Evolutionary conservation across 1,284 basidiomycete genomes (phyloP), one percentile per base, ranked within the genome.

Genomic region (Leccinum angustisporum): DNA sequence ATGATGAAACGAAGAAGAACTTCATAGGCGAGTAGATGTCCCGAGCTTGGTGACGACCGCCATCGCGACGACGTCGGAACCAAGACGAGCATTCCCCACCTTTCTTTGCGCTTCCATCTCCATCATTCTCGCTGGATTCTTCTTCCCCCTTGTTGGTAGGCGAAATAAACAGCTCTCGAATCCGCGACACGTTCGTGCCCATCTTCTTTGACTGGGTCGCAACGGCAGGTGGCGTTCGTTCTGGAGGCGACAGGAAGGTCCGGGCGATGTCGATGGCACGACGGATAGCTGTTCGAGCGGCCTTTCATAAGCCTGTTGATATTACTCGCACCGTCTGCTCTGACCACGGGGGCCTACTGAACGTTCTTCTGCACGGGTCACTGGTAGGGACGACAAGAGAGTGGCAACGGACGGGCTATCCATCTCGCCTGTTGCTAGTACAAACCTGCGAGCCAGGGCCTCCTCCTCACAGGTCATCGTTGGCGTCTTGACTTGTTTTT

Each of bases 161-260:
- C 5, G 58, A 40, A 4, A 54, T 31, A 14, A 61, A 58, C 38
- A 66, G 0, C 5, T 36, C 50, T 9, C 38, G 64, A 18, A 56
- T 21, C 18, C 34, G 38, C 1, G 54, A 51, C 7, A 25, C 53
- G 2, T 54, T 21, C 16, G 43, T 53, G 1, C 34, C 25, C 11
- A 9, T 14, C 3, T 10, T 8, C 58, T 7, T 55, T 5, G 34
- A 33, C 1, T 27, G 2, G 18, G 16, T 6, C 1, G 8, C 48
- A 14, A 27, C 10, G 0, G 46, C 8, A 9, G 25, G 52, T 4
- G 38, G 18, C 1, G 21, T 36, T 18, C 2, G n/a, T 34, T 4
- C 7, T 1, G 38, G 18, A 13, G 61, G 33, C 4, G 50, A 34
- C 31, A 67, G 48, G 14, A 68, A 5, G 0, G 43, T 21, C 8